Evolutionary conservation across 1,284 basidiomycete genomes (phyloP), one percentile per base, ranked within the genome.

Genomic region (Puccinia coronata): DNA sequence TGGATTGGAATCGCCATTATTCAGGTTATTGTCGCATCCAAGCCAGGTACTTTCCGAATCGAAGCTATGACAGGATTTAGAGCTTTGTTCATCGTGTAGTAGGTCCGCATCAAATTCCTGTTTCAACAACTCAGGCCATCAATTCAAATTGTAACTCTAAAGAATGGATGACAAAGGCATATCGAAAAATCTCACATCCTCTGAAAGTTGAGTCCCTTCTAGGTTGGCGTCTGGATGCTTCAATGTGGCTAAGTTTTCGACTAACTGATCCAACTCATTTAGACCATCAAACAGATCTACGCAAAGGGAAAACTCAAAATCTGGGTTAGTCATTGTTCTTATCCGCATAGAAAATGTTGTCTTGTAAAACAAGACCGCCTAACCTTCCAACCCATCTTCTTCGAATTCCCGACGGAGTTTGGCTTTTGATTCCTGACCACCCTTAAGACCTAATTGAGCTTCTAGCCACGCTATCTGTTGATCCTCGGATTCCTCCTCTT

Each of bases 311-410:
- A 25, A 47, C 39, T 18, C 20, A 59, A 12, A 75, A 61, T 43
- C 25, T 14, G 9, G 39, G 39, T 51, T 61, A 43, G 39, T 51
- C 31, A 53, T 20, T n/a, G 1, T 31, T 34, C 39, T 41, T 69
- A 12, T 8, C 9, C 14, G 69, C 25, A 41, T 6, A 61, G n/a
- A 59, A 49, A 6, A 8, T 39, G 39, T 23, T 49, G 31, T 34
- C 8, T 1, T 51, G 34, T 5, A 61, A 61, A 61, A n/a, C n/a
- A n/a, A n/a, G n/a, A n/a, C 34, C 59, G 25, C 9, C 47, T 36
- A 8, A 81, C 79, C 79, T 67, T 81, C 79, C 34, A 81, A 72
- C 41, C 79, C 79, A 72, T 81, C 79, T 43, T 81, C 71, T 55
- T 73, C 57, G 43, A 81, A 81, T 61, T 81, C 79, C 39, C 72